Percentiles rank a stretch among this genome's conserved stretches.
phyloP scores from a whole-genome alignment of 179 eudicot genomes.

The Patellifolia procumbens region DNA sequence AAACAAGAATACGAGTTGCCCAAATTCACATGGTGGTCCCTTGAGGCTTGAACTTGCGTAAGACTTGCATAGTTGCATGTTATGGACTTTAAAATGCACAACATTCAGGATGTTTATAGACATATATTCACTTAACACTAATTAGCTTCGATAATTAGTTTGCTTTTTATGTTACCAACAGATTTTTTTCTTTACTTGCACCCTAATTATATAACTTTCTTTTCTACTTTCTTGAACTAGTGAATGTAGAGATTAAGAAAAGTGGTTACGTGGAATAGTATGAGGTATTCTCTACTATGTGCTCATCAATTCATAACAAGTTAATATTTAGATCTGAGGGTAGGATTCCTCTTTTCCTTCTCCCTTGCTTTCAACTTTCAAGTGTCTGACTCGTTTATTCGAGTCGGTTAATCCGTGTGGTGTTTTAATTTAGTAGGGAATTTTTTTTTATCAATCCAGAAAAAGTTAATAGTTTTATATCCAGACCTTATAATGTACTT shows the following conservation, averaged over 20 bases:
- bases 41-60: neutral
- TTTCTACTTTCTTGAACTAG: neutral
- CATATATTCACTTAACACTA: conserved; percentile 16
- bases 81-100: neutral
- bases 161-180: conserved; percentile 7
- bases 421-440: too few relatives aligned
- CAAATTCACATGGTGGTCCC: conserved; percentile 17
- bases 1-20: neutral
- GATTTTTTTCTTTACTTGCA: conserved; percentile 2
- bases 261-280: neutral
- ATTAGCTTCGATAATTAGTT: neutral
- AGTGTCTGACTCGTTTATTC: too few relatives aligned
- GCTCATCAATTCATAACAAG: too few relatives aligned
- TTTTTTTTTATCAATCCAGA: too few relatives aligned
- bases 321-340: too few relatives aligned
- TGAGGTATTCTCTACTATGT: too few relatives aligned
- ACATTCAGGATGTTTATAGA: neutral
- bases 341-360: too few relatives aligned
- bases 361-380: too few relatives aligned
- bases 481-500: too few relatives aligned
- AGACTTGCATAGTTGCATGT: conserved; percentile 1
- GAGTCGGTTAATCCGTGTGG: too few relatives aligned
- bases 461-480: too few relatives aligned
- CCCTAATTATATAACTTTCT: neutral
- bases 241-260: neutral